Base-by-base conservation (phyloP, 1,284 basidiomycete species). In the Leucoagaricus sp. region DNA sequence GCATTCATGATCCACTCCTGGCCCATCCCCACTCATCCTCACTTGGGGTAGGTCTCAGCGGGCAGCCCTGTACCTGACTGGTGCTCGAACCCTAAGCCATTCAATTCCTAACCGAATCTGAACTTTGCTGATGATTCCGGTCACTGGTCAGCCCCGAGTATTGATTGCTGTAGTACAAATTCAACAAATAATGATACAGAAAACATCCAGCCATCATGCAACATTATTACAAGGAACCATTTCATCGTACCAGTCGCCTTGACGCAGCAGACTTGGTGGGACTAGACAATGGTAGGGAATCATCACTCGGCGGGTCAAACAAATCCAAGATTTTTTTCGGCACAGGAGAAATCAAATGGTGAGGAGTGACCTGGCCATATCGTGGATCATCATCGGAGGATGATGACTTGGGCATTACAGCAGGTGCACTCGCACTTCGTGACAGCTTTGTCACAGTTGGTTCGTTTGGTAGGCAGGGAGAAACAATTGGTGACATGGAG, bases 301-400 rank as follows among this genome's bases (percentile, higher is more conserved):
- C 58, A 48, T 59, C 58, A 21, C 58, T 59, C 3, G 58, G 47
- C 15, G 55, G 58, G 26, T 57, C 58, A 42, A 42, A 56, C 26
- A 42, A 0, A 49, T 50, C 50, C 28, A 47, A 17, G 15, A 40
- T 28, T 44, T 33, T 57, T 41, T 41, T 50, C 12, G 49, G 55
- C 2, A 4, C 55, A 6, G 87, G 86, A 7, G 87, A 89, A 40
- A 83, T 79, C 25, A 89, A 67, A 61, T 84, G 84, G 58, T 81
- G 79, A 21, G 87, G 86, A 0, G 85, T 87, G n/a, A 87, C 83
- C 67, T 86, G 83, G 0, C 85, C 85, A 23, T 82, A 58, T 61
- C 76, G 75, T 0, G 77, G 79, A 58, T 85, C 81, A 58, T 89
- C 85, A 61, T 89, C 86, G 1, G 85, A 87, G 3, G 78, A 79